Evolutionary conservation across 306 rosid species (phyloP), one percentile per base, ranked within the genome.

Genomic region (Delonix regia): DNA sequence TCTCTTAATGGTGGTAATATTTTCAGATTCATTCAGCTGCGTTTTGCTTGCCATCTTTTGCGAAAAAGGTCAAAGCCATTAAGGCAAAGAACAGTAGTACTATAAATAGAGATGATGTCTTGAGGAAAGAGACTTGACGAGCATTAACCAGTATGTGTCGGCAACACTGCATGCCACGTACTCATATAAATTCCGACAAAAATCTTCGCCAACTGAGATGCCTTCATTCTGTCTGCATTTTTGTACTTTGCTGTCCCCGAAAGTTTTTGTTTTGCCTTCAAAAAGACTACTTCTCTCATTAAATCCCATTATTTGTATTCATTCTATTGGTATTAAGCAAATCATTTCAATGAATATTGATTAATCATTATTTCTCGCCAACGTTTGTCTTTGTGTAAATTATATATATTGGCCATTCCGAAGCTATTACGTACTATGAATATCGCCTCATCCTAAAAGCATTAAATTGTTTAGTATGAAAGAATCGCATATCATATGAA

Each of bases 31-130:
- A 88, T 81, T 68, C 88, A 21, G 91, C 93, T 57, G 77, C 96
- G 16, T 91, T 91, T 83, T 86, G 93, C 80, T 85, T 91, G 85
- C 96, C 96, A 62, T 84, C 96, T 36, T 91, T 89, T 76, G 87
- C 85, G n/a, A 91, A 82, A 74, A 88, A 83, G 78, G 78, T 47
- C 41, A 19, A 16, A 3, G 9, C 9, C 71, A 66, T 61, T 12
- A 49, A 69, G 62, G 68, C 74, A 65, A 52, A 49, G 28, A 76
- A 60, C 72, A 49, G 83, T 33, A 49, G 83, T 33, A 74, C 42
- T 51, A n/a, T 69, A 44, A 68, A 59, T 25, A 16, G 36, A 0
- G 41, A 70, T 52, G 55, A 57, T 77, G 22, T 44, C 47, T 71
- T 49, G 21, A 48, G 42, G 67, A 66, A 45, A 65, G 14, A 48